Percentiles rank a stretch among this genome's conserved stretches.
Evolutionary conservation across 768 basidiomycete species (phyloP).

Genomic region (Xerocomus spinulosus): DNA sequence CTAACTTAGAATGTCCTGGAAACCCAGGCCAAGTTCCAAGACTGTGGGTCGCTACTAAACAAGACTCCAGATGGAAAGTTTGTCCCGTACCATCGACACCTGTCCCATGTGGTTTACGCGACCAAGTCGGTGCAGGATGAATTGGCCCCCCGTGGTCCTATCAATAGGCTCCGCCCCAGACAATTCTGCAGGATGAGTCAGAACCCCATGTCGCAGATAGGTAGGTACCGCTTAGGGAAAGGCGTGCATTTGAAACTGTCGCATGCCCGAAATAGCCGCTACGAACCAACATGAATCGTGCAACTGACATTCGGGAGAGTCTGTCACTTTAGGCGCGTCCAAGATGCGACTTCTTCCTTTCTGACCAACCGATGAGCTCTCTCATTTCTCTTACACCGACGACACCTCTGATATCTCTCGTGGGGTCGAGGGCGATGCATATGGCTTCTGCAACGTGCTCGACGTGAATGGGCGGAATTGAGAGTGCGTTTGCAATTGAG

Average conservation of each 20-base stretch:
- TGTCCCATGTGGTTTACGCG: not conserved
- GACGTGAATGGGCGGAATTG: conserved; percentile 90
- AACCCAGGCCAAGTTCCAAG: not conserved
- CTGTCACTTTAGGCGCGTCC: conserved; percentile 14
- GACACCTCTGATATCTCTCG: conserved; percentile 53
- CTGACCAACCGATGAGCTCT: conserved; percentile 64
- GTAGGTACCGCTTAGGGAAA: conserved; percentile 8
- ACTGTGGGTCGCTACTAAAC: not conserved
- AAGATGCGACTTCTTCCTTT: conserved; percentile 26
- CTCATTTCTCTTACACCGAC: conserved; percentile 72
- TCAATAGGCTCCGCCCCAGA: not conserved
- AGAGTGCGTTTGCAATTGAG: conserved; percentile 72
- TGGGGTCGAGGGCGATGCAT: conserved; percentile 53
- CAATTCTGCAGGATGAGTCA: not conserved
- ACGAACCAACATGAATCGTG: conserved; percentile 8
- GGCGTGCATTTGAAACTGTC: conserved; percentile 12
- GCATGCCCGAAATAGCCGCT: conserved; percentile 14
- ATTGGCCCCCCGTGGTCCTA: not conserved
- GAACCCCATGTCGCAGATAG: conserved; percentile 21
- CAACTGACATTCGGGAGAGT: conserved; percentile 2
- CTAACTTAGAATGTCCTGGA: not conserved
- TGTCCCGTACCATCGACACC: conserved; percentile 7
- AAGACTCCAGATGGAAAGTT: conserved; percentile 9
- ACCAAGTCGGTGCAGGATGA: not conserved
- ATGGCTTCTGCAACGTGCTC: conserved; percentile 91